phyloP scores from a whole-genome alignment of 495 filamentous ascomycete genomes.

The Endocarpon pusillum region DNA sequence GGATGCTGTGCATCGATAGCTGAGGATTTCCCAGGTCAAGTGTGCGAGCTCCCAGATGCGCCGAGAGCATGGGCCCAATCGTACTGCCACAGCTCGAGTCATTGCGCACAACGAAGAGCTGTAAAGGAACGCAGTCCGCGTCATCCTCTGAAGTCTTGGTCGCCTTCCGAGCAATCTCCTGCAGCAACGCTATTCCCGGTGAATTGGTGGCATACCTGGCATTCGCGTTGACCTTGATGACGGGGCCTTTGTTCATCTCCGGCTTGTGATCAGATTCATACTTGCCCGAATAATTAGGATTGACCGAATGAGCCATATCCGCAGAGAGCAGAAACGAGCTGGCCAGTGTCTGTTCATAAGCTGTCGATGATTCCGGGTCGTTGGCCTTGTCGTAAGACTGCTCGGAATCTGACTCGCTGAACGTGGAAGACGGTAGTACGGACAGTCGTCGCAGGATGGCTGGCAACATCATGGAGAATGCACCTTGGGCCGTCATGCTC shows the following conservation, averaged over 20 bases:
- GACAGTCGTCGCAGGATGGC: conserved; percentile 77
- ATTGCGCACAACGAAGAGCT: conserved; percentile 92
- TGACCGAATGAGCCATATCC: conserved; percentile 90
- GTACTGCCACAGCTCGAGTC: conserved; percentile 88
- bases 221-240: conserved; percentile 97
- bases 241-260: conserved; percentile 87
- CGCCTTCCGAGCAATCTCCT: conserved; percentile 63
- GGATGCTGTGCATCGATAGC: conserved; percentile 90
- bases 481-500: conserved; percentile 78
- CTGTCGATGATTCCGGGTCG: conserved; percentile 43
- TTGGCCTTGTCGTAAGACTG: conserved; percentile 31
- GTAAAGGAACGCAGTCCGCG: conserved; percentile 54
- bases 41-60: conserved; percentile 68
- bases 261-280: conserved; percentile 84
- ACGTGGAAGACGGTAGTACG: conserved; percentile 40
- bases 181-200: conserved; percentile 80
- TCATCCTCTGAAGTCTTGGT: conserved; percentile 20
- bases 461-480: conserved; percentile 81
- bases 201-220: conserved; percentile 91
- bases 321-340: conserved; percentile 92
- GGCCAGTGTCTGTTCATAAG: conserved; percentile 82
- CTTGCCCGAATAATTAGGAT: conserved; percentile 85
- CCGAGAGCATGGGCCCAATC: conserved; percentile 87
- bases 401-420: conserved; percentile 27
- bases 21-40: conserved; percentile 93